Evolutionary conservation across 345 rosid genomes (phyloP).

Genomic region (Aurinia saxatilis): DNA sequence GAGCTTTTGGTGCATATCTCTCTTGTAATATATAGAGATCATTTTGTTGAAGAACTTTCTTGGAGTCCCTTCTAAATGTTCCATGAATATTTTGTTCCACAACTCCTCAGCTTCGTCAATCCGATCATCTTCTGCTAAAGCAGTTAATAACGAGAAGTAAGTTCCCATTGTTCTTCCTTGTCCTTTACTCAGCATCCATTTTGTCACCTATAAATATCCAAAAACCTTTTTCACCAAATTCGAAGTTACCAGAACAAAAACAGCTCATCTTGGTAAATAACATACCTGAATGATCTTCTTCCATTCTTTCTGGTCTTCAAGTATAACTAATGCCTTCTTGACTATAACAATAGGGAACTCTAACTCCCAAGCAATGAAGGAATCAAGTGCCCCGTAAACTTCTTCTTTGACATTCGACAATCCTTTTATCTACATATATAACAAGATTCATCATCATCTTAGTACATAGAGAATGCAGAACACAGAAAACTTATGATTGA

Average conservation of each 20-base stretch:
- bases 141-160: slow-evolving; percentile 68
- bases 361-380: slow-evolving; percentile 90
- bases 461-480: background rate
- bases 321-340: slow-evolving; percentile 81
- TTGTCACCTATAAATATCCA: slow-evolving; percentile 48
- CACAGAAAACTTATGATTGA: background rate
- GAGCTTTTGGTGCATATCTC: slow-evolving; percentile 76
- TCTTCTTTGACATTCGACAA: slow-evolving; percentile 88
- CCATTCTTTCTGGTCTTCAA: slow-evolving; percentile 75
- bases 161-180: slow-evolving; percentile 94
- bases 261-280: background rate
- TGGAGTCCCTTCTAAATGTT: slow-evolving; percentile 63
- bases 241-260: background rate
- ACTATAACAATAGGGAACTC: slow-evolving; percentile 85
- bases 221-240: background rate
- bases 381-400: slow-evolving; percentile 88
- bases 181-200: slow-evolving; percentile 98
- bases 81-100: slow-evolving; percentile 66
- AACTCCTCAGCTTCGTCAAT: slow-evolving; percentile 89
- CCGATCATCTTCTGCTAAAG: slow-evolving; percentile 75
- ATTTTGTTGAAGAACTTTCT: slow-evolving; percentile 73
- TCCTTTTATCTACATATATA: slow-evolving; percentile 48
- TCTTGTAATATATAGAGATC: slow-evolving; percentile 60
- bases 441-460: background rate
- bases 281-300: slow-evolving; percentile 85